Percentiles rank a stretch among this genome's conserved stretches.
phyloP scores from a whole-genome alignment of 768 basidiomycete genomes.

The Suillus tomentosus region DNA sequence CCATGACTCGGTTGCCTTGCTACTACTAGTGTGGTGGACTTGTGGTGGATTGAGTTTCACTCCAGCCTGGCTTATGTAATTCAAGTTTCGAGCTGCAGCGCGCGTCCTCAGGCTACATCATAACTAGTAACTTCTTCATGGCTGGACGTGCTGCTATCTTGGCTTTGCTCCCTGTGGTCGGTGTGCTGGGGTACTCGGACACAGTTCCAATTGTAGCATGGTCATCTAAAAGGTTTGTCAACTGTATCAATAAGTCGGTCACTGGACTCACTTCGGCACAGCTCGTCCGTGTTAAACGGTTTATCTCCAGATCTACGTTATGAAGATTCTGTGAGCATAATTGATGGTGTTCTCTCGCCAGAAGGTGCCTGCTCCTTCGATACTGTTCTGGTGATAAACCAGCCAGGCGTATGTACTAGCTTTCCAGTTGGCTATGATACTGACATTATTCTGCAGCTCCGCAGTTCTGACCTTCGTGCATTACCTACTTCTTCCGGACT shows the following conservation, averaged over 20 bases:
- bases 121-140: conserved; percentile 37
- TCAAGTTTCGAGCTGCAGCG: conserved; percentile 14
- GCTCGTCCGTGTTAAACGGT: conserved; percentile 49
- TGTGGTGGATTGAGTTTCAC: background rate
- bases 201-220: conserved; percentile 70
- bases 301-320: conserved; percentile 38
- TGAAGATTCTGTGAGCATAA: conserved; percentile 35
- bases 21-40: background rate
- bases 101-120: background rate
- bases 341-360: conserved; percentile 45
- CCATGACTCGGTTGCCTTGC: conserved; percentile 23
- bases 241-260: background rate
- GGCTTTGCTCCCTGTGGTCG: conserved; percentile 42
- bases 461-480: conserved; percentile 72
- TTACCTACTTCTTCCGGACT: conserved; percentile 56
- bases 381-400: conserved; percentile 67
- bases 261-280: conserved; percentile 23
- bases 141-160: conserved; percentile 44
- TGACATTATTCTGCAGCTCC: conserved; percentile 47
- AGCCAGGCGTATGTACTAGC: conserved; percentile 61
- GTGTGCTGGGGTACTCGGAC: conserved; percentile 57
- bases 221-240: conserved; percentile 63
- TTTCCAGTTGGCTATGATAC: background rate
- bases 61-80: conserved; percentile 15
- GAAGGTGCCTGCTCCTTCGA: conserved; percentile 62